These are phyloP conservation scores for Pinus taeda DNA, from an alignment of 75 land plant species.

Conservation along the genomic window DNA sequence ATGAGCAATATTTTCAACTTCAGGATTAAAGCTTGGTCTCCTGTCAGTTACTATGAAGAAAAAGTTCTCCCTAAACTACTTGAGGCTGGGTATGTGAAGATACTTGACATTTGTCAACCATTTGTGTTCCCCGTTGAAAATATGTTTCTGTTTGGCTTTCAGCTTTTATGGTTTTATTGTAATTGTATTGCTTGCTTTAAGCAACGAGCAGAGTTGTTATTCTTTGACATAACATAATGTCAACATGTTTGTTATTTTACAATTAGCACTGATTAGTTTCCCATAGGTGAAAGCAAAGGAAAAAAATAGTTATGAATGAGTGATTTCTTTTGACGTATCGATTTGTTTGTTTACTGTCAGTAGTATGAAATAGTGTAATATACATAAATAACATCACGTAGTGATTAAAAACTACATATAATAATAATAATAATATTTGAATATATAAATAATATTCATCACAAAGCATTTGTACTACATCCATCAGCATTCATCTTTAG, in stretches of 20 bases:
- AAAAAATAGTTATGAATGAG: too few species aligned
- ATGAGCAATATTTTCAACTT: slow-evolving; percentile 82
- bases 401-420: too few species aligned
- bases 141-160: neutral
- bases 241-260: neutral
- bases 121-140: neutral
- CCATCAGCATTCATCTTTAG: too few species aligned
- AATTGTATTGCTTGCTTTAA: neutral
- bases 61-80: slow-evolving; percentile 75
- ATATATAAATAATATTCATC: neutral
- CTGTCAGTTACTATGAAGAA: slow-evolving; percentile 76
- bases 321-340: too few species aligned
- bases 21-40: slow-evolving; percentile 85
- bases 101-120: neutral
- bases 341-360: too few species aligned
- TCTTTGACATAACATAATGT: neutral
- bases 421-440: too few species aligned
- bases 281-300: neutral
- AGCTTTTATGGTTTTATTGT: neutral
- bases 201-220: neutral
- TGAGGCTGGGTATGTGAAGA: slow-evolving; percentile 66
- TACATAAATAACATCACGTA: too few species aligned
- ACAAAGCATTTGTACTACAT: neutral
- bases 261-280: neutral
- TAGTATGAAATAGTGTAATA: too few species aligned